These are phyloP conservation scores for Mycena amicta DNA, from an alignment of 768 basidiomycete species.

Conservation along the genomic window DNA sequence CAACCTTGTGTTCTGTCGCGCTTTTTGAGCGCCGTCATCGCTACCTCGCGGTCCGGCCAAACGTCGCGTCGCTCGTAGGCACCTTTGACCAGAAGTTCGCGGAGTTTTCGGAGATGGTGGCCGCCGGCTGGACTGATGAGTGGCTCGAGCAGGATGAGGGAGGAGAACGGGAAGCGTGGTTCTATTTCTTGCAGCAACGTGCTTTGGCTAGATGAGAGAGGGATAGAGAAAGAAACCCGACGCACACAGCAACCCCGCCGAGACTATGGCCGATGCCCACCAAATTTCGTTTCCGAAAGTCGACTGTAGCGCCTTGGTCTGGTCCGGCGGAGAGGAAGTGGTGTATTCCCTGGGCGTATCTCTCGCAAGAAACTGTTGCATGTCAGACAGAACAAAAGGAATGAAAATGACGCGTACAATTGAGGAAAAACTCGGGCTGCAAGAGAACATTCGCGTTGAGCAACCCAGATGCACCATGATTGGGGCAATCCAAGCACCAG, in stretches of 20 bases:
- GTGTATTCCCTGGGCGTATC: conserved; percentile 61
- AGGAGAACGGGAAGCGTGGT: conserved; percentile 48
- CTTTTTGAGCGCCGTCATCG: conserved; percentile 38
- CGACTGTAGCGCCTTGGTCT: conserved; percentile 39
- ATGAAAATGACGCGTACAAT: conserved; percentile 39
- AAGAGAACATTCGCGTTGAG: conserved; percentile 54
- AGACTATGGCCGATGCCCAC: conserved; percentile 72
- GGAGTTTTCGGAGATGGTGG: conserved; percentile 43
- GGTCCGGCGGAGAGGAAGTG: conserved; percentile 53
- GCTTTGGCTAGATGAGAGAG: conserved; percentile 33
- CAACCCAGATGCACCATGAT: conserved; percentile 64
- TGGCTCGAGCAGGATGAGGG: conserved; percentile 65
- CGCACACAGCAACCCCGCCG: conserved; percentile 66
- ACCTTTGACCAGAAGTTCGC: conserved; percentile 42
- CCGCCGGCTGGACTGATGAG: conserved; percentile 57
- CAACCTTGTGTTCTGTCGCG: conserved; percentile 44
- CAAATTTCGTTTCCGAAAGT: conserved; percentile 53
- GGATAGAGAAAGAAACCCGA: background rate
- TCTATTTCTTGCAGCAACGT: conserved; percentile 53
- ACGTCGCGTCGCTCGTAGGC: conserved; percentile 54
- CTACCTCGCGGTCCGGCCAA: conserved; percentile 52
- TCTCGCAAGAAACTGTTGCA: conserved; percentile 60
- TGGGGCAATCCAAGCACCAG: conserved; percentile 73
- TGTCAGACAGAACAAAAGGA: background rate
- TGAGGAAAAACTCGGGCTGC: conserved; percentile 43